Evolutionary conservation across 2,329 filamentous ascomycete genomes (phyloP).

Genomic region (Polytolypa hystricis): DNA sequence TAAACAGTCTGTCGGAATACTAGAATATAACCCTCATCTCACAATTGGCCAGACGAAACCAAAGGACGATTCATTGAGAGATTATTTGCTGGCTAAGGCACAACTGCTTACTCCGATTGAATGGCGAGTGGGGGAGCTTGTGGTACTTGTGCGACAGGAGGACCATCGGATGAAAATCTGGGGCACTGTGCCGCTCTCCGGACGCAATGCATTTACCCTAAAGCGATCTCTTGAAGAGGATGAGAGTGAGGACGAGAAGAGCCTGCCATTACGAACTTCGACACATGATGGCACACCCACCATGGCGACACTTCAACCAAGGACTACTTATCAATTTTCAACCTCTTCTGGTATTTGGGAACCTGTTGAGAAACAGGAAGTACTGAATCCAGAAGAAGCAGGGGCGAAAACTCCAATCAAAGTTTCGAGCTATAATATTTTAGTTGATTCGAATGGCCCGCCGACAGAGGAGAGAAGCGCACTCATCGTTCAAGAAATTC

Average conservation of each 20-base stretch:
- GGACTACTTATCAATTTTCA: conserved; percentile 22
- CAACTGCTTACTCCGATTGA: conserved; percentile 36
- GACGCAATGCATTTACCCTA: neutral
- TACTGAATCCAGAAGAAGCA: conserved; percentile 2
- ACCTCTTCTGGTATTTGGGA: conserved; percentile 17
- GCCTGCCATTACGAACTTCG: neutral
- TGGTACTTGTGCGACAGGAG: conserved; percentile 43
- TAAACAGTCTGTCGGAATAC: conserved; percentile 15
- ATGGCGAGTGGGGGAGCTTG: conserved; percentile 41
- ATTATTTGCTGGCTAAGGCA: conserved; percentile 44
- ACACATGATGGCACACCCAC: neutral
- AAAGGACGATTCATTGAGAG: conserved; percentile 33
- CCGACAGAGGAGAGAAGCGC: conserved; percentile 27
- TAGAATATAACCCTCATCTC: conserved; percentile 41
- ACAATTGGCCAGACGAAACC: conserved; percentile 51
- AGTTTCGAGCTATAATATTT: conserved; percentile 35
- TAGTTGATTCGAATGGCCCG: conserved; percentile 29
- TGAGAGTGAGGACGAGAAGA: neutral
- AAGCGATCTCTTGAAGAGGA: neutral
- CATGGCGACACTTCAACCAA: neutral
- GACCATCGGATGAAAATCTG: conserved; percentile 45
- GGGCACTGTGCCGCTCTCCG: conserved; percentile 33
- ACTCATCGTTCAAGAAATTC: conserved; percentile 24
- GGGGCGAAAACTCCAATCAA: conserved; percentile 14
- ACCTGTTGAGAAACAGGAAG: conserved; percentile 2